Evolutionary conservation across 2,329 filamentous ascomycete genomes (phyloP), one percentile per base, ranked within the genome.

Genomic region (Colletotrichum orbiculare): DNA sequence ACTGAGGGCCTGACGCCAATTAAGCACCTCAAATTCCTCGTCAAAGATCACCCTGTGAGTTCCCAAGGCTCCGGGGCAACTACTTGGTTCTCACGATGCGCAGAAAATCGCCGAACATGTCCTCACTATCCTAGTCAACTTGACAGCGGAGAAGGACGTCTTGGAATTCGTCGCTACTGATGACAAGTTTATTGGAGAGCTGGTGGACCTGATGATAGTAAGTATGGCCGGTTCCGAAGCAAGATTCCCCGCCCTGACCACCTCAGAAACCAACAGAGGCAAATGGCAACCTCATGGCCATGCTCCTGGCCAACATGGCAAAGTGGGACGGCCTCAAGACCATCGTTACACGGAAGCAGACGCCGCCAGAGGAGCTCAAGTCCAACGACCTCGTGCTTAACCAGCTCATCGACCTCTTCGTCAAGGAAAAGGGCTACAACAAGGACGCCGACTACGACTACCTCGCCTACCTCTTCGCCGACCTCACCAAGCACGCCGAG

Each of bases 361-460:
- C 85, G 7, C 77, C 90, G 0, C 91, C 93, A 2, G 86, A 89
- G 60, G 83, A 84, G n/a, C 85, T 97, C 7, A 89, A 87, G 6
- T 91, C 88, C 1, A 92, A 93, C 45, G 85, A 89, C 41, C 83
- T 87, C 64, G 89, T 93, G 5, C 87, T 98, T 71, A 94, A 97
- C 76, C 96, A 98, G 78, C 82, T 99, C 37, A 88, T 99, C 76
- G 96, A 98, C 76, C 90, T 96, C 71, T 99, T 99, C 75, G 96
- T 98, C 74, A 96, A 96, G 80, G 89, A 92, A 25, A 89, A 91
- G 67, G 91, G 91, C 33, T 94, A 96, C 78, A 98, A 98, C 83
- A 90, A 91, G 73, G 77, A 91, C 34, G 94, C 94, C 66, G 87
- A 95, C 78, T 98, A 89, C 76, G 94, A 99, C 80, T 97, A 98